These are phyloP conservation scores for Coffea canephora DNA, from an alignment of 257 asterid genomes.

Conservation along the genomic window DNA sequence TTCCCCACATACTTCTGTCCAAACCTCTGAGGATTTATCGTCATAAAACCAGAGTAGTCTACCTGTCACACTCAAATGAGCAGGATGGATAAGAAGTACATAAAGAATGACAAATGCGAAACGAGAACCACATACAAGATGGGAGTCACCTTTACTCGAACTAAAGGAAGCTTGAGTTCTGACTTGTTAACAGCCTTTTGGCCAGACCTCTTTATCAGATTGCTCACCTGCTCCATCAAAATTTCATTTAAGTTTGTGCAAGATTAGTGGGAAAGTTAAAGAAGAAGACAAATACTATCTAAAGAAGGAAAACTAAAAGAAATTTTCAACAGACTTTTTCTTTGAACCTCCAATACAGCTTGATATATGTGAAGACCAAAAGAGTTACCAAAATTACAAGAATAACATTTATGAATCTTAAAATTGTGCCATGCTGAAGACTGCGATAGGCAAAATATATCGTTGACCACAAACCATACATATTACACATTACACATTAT, in stretches of 20 bases:
- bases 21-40: conserved; percentile 93
- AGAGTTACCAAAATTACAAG: not conserved
- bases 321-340: not conserved
- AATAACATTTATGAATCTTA: not conserved
- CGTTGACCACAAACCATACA: not conserved
- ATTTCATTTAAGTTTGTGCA: not conserved
- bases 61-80: conserved; percentile 55
- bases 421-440: not conserved
- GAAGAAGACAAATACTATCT: conserved; percentile 3
- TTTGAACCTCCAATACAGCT: not conserved
- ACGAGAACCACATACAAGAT: conserved; percentile 18
- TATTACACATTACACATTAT: no score
- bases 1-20: conserved; percentile 98
- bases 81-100: conserved; percentile 6
- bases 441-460: not conserved
- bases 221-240: conserved; percentile 55
- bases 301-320: not conserved
- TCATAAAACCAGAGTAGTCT: conserved; percentile 97
- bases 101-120: conserved; percentile 5
- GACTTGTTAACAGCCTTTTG: conserved; percentile 53
- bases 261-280: conserved; percentile 8
- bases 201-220: conserved; percentile 68
- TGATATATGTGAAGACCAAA: not conserved
- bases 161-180: conserved; percentile 80
- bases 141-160: conserved; percentile 71